Conservation (phyloP, 169 alveolate genomes). For the Neospora caninum region DNA sequence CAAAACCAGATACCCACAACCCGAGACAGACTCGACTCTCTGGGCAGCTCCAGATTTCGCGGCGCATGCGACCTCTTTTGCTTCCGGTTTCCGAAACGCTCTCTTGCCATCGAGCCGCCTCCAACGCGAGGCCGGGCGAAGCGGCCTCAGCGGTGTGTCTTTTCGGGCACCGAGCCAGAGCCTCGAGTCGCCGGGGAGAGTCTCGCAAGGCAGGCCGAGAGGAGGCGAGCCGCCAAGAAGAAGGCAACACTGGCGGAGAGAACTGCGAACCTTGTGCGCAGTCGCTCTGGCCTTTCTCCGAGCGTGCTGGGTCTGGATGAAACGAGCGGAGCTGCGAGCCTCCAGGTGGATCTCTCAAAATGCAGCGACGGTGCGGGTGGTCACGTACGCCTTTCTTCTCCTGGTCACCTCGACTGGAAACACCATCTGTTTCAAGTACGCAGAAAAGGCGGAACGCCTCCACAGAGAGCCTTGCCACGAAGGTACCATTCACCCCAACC, state of each 20-base stretch:
- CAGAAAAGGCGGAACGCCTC: neutral
- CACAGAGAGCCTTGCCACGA: no score
- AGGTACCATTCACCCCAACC: no score
- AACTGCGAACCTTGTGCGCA: neutral
- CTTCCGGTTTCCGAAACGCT: neutral
- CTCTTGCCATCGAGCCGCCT: neutral
- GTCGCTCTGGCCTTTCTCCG: neutral
- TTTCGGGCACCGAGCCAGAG: neutral
- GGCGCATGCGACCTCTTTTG: neutral
- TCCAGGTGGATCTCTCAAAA: neutral
- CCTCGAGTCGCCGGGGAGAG: neutral
- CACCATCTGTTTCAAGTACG: slow-evolving; percentile 29
- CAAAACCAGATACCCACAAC: no score
- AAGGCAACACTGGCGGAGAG: neutral
- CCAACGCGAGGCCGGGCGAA: neutral
- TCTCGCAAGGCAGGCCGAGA: neutral
- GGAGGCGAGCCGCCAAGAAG: neutral
- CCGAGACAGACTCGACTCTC: neutral
- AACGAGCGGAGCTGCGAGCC: no score
- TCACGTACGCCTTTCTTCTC: neutral
- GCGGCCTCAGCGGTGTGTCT: neutral
- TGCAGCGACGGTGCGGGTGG: neutral
- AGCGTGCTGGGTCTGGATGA: neutral
- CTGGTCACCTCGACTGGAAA: slow-evolving; percentile 8
- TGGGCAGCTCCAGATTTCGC: neutral